Evolutionary conservation across 257 asterid genomes (phyloP).

Genomic region (Henckelia pumila): DNA sequence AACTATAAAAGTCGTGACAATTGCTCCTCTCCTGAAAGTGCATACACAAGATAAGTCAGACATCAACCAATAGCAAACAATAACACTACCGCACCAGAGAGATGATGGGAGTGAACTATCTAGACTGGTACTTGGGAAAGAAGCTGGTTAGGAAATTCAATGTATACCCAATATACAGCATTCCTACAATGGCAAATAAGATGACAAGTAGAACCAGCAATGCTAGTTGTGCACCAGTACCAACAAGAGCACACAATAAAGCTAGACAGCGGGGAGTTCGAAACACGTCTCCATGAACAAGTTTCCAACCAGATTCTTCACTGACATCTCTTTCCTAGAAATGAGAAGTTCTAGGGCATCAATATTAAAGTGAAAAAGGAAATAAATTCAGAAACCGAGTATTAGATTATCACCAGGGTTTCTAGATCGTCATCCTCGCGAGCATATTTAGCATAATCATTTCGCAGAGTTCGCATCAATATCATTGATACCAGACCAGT

Average conservation of each 20-base stretch:
- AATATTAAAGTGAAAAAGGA: not conserved
- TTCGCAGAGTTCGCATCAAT: too few species aligned
- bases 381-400: not conserved
- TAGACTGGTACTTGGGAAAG: not conserved
- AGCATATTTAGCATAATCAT: too few species aligned
- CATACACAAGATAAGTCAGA: slow-evolving; percentile 14
- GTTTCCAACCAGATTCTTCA: slow-evolving; percentile 76
- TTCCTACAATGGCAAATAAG: slow-evolving; percentile 54
- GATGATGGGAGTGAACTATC: not conserved
- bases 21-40: slow-evolving; percentile 56
- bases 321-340: slow-evolving; percentile 60
- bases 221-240: slow-evolving; percentile 62
- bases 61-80: not conserved
- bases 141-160: not conserved
- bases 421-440: slow-evolving; percentile 69
- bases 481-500: too few species aligned
- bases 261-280: slow-evolving; percentile 45
- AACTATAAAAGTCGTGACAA: slow-evolving; percentile 55
- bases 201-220: slow-evolving; percentile 58
- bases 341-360: slow-evolving; percentile 9
- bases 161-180: slow-evolving; percentile 61
- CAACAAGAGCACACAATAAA: slow-evolving; percentile 59
- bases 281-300: slow-evolving; percentile 65
- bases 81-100: not conserved
- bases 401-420: slow-evolving; percentile 41